Evolutionary conservation across 2,329 filamentous ascomycete species (phyloP).

Genomic region (Eurotiales sp.): DNA sequence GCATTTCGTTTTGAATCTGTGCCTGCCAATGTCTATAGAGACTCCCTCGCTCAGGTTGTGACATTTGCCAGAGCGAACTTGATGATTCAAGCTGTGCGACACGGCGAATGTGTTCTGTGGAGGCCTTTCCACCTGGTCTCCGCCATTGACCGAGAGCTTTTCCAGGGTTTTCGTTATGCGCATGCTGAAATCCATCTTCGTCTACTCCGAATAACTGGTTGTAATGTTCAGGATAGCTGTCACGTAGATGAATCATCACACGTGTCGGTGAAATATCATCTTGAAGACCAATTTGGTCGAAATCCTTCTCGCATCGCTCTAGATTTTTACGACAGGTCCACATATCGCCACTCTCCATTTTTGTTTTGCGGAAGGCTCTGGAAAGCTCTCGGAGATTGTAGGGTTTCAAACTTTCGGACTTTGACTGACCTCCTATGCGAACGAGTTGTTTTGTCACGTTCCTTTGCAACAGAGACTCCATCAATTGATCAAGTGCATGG

Average conservation of each 20-base stretch:
- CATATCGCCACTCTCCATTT: not conserved
- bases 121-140: not conserved
- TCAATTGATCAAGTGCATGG: conserved; percentile 54
- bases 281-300: not conserved
- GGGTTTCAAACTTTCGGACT: conserved; percentile 49
- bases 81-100: not conserved
- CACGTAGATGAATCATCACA: not conserved
- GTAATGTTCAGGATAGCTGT: not conserved
- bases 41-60: conserved; percentile 1
- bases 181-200: not conserved
- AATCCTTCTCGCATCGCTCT: not conserved
- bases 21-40: not conserved
- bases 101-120: not conserved
- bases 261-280: not conserved
- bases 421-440: conserved; percentile 55
- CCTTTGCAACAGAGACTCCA: conserved; percentile 6
- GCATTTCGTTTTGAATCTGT: not conserved
- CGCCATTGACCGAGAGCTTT: conserved; percentile 1
- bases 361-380: not conserved
- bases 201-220: conserved; percentile 5
- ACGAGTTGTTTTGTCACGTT: conserved; percentile 44
- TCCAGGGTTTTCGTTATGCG: not conserved
- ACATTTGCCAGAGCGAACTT: not conserved
- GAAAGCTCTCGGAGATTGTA: conserved; percentile 47
- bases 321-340: not conserved